These are phyloP conservation scores for Seiridium cupressi DNA, from an alignment of 2,329 filamentous ascomycete genomes.

Conservation along the genomic window DNA sequence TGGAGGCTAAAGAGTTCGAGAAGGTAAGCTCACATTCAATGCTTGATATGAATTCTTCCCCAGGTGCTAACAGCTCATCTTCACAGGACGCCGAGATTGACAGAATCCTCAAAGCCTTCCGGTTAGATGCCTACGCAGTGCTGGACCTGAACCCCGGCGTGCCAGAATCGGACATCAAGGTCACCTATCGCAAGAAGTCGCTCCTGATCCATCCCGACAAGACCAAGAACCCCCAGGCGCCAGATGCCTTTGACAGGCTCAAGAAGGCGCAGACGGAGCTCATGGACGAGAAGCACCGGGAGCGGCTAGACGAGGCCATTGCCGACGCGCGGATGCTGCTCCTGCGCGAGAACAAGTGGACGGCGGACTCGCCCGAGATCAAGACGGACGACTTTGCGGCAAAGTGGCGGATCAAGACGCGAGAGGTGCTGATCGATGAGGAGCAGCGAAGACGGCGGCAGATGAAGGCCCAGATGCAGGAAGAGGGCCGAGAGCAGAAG, in stretches of 20 bases:
- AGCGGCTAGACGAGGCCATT: constrained; percentile 87
- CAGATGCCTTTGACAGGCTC: constrained; percentile 93
- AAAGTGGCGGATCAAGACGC: constrained; percentile 88
- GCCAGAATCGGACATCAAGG: constrained; percentile 93
- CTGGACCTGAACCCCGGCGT: constrained; percentile 95
- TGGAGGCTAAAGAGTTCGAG: constrained; percentile 85
- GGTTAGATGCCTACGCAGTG: constrained; percentile 78
- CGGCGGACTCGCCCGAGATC: constrained; percentile 81
- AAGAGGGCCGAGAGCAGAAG: constrained; percentile 87
- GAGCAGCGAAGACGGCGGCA: constrained; percentile 82
- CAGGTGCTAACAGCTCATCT: neutral
- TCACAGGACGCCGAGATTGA: constrained; percentile 88
- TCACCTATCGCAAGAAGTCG: constrained; percentile 94
- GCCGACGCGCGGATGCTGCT: constrained; percentile 93
- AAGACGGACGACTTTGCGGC: constrained; percentile 79
- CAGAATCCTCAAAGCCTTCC: constrained; percentile 87
- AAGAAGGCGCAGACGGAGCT: constrained; percentile 92
- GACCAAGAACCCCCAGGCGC: constrained; percentile 83
- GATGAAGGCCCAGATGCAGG: constrained; percentile 91
- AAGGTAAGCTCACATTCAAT: constrained; percentile 57
- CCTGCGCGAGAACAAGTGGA: constrained; percentile 93
- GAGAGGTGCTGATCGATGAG: constrained; percentile 87
- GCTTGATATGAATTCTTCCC: no score
- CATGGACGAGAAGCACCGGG: constrained; percentile 90
- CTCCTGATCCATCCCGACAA: constrained; percentile 99